Evolutionary conservation across 352 stramenopile genomes (phyloP).

Genomic region (Phytophthora ohioensis): DNA sequence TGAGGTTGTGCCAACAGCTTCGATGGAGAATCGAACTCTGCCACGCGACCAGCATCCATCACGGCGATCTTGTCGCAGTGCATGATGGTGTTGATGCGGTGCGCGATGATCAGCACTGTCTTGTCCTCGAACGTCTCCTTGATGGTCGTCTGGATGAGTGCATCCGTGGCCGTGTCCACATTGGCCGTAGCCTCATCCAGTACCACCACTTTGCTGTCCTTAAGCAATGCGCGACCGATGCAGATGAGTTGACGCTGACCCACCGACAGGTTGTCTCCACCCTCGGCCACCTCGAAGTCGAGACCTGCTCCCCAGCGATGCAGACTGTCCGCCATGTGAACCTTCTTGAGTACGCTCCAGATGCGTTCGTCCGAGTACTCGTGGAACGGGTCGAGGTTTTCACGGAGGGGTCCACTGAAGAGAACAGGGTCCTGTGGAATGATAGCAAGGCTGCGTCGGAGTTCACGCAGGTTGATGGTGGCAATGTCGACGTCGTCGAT

Average conservation of each 20-base stretch:
- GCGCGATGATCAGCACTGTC: slow-evolving; percentile 92
- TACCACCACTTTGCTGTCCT: slow-evolving; percentile 92
- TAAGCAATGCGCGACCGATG: slow-evolving; percentile 94
- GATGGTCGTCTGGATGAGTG: slow-evolving; percentile 68
- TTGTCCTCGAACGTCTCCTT: slow-evolving; percentile 88
- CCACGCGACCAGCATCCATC: slow-evolving; percentile 87
- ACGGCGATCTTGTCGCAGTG: slow-evolving; percentile 92
- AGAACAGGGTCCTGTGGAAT: slow-evolving; percentile 90
- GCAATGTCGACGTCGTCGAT: slow-evolving; percentile 90
- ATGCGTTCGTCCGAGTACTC: slow-evolving; percentile 77
- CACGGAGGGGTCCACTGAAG: slow-evolving; percentile 89
- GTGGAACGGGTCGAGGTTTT: slow-evolving; percentile 94
- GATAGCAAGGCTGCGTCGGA: slow-evolving; percentile 49
- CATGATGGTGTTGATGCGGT: slow-evolving; percentile 79
- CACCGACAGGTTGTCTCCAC: slow-evolving; percentile 93
- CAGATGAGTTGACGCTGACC: slow-evolving; percentile 96
- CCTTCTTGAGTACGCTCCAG: slow-evolving; percentile 63
- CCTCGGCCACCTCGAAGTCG: slow-evolving; percentile 91
- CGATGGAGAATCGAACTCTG: slow-evolving; percentile 90
- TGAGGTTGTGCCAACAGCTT: slow-evolving; percentile 77
- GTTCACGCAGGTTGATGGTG: slow-evolving; percentile 45
- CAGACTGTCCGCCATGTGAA: slow-evolving; percentile 77
- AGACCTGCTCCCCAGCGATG: slow-evolving; percentile 61
- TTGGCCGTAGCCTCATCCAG: slow-evolving; percentile 96
- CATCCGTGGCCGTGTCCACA: slow-evolving; percentile 75